Base-by-base conservation (phyloP, 805 yeast species). In the Barnettozyma sp. region DNA sequence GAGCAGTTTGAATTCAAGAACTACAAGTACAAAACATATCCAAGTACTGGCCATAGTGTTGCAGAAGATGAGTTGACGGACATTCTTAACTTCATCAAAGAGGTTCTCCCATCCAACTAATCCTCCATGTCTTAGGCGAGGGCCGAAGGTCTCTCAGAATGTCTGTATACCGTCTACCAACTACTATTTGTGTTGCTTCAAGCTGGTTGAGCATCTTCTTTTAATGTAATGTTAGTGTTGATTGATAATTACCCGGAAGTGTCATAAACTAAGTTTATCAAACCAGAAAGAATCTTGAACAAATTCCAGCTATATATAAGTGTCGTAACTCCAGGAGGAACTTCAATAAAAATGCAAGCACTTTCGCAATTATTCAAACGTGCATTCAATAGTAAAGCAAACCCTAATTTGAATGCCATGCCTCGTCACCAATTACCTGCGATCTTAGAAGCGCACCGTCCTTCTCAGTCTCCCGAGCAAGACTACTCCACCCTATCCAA, bases 401-500 rank as follows among this genome's bases (percentile, higher is more conserved):
- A 27, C 10, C 10, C 27, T 4, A 4, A 13, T 4, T 12, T 6
- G 11, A 27, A 16, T 5, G 15, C n/a, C n/a, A 27, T 27, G 30
- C 4, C 22, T 14, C 22, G 30, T 24, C 32, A 27, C n/a, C 30
- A 27, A 31, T 34, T 59, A 12, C 60, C 66, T 17, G 43, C 54
- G 3, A 43, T 55, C 21, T 32, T 61, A 5, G 49, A 51, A 28
- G 33, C 36, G 7, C 48, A 47, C 31, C 56, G 65, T 48, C 68
- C 66, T 4, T 14, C 30, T 9, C 30, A 38, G 7, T 44, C 56
- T 4, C 67, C 85, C 4, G 84, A 77, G 46, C 39, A 53, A 9
- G 95, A 87, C 56, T 81, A 82, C 17, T 81, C 94, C 2, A 83
- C 96, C 3, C 64, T 78, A 31, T 85, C 95, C 27, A 82, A 80